phyloP scores from a whole-genome alignment of 2,329 filamentous ascomycete species.

The Immersiporthe knoxdaviesiana region DNA sequence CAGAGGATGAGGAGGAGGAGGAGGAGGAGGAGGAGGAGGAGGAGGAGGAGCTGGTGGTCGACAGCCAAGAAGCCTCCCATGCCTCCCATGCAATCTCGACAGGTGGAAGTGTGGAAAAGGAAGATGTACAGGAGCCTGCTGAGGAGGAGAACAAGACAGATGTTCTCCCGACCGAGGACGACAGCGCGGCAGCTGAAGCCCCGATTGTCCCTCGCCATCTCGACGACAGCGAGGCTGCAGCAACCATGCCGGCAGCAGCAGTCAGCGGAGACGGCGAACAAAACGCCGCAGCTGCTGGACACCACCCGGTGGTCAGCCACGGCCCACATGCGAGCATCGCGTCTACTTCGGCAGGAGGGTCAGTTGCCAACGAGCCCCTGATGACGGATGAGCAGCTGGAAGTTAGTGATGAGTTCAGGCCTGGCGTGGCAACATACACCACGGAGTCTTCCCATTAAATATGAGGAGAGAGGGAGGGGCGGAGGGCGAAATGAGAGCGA shows the following conservation, averaged over 20 bases:
- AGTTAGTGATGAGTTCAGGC: constrained; percentile 25
- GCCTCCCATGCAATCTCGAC: not conserved
- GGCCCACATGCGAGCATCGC: not conserved
- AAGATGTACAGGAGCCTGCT: not conserved
- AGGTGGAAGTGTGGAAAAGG: not conserved
- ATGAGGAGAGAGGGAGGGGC: not conserved
- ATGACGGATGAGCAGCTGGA: constrained; percentile 26
- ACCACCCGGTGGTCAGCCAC: not conserved
- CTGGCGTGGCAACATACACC: not conserved
- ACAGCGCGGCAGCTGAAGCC: constrained; percentile 1
- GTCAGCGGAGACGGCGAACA: not conserved
- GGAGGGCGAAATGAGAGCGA: too few species aligned
- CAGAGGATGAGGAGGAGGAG: not conserved
- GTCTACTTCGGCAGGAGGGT: constrained; percentile 1
- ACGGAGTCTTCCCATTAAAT: not conserved
- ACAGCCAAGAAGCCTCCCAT: not conserved
- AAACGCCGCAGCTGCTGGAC: not conserved
- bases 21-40: not conserved
- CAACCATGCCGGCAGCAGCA: not conserved
- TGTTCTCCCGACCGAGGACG: not conserved
- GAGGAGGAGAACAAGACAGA: not conserved
- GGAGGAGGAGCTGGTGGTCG: too few species aligned
- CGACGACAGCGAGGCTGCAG: constrained; percentile 10
- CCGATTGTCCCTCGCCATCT: constrained; percentile 2
- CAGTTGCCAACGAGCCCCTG: constrained; percentile 12